Percentiles rank a stretch among this genome's conserved stretches.
Evolutionary conservation across 495 filamentous ascomycete genomes (phyloP).

Genomic region (Tuber borchii): DNA sequence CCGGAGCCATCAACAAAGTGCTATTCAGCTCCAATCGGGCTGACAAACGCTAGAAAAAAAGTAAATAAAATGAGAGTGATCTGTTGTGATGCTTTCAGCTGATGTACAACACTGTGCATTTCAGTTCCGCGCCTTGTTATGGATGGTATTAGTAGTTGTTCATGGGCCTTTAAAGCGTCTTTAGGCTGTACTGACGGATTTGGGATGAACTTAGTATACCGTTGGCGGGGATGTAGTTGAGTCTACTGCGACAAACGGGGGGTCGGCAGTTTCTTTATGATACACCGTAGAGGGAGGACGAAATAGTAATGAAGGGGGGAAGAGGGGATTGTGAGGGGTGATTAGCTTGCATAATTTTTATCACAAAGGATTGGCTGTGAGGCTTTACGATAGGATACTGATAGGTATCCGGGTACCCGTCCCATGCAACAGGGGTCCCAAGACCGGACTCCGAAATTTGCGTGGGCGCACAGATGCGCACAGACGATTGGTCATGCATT

Average conservation of each 20-base stretch:
- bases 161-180: not conserved
- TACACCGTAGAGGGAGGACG: not conserved
- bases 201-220: not conserved
- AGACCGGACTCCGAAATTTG: not conserved
- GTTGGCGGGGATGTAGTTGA: not conserved
- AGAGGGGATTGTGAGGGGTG: not conserved
- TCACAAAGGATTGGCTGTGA: not conserved
- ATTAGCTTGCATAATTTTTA: not conserved
- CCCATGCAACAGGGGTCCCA: not conserved
- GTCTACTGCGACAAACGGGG: not conserved
- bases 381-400: not conserved
- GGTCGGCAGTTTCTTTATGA: not conserved
- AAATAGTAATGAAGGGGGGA: not conserved
- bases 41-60: not conserved
- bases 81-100: not conserved
- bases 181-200: not conserved
- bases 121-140: not conserved
- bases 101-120: no score
- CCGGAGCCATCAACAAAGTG: not conserved
- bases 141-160: not conserved
- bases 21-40: not conserved
- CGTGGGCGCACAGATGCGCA: not conserved
- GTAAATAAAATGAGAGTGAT: not conserved
- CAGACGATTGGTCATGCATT: not conserved
- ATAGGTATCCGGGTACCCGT: not conserved